Evolutionary conservation across 1,284 basidiomycete genomes (phyloP).

Genomic region (Pseudozyma pruni): DNA sequence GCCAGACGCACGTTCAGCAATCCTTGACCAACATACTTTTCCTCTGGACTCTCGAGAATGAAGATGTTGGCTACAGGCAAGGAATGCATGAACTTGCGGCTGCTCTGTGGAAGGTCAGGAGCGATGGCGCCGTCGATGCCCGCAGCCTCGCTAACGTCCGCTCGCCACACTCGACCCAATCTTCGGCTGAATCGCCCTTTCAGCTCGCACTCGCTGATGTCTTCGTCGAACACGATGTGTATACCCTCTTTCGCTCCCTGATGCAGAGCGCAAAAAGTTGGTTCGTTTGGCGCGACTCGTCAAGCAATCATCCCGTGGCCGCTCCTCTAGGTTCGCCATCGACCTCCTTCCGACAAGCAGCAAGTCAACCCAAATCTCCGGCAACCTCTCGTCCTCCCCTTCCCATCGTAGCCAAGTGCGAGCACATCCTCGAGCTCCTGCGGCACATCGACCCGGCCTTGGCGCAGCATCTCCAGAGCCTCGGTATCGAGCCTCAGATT

Average conservation of each 20-base stretch:
- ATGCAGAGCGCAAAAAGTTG: conserved; percentile 56
- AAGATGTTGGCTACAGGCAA: conserved; percentile 63
- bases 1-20: conserved; percentile 30
- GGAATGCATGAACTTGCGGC: conserved; percentile 68
- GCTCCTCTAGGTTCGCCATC: conserved; percentile 4
- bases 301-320: conserved; percentile 1
- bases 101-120: conserved; percentile 53
- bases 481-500: conserved; percentile 63
- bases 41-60: conserved; percentile 57
- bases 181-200: conserved; percentile 21
- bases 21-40: conserved; percentile 55
- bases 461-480: conserved; percentile 48
- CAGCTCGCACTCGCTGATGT: conserved; percentile 32
- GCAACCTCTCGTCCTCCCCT: conserved; percentile 2
- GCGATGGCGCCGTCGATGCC: conserved; percentile 20
- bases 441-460: conserved; percentile 49
- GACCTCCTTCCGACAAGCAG: conserved; percentile 1
- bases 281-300: conserved; percentile 52
- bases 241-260: conserved; percentile 50
- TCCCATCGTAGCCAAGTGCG: conserved; percentile 49
- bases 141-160: not conserved
- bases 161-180: not conserved
- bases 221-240: conserved; percentile 59
- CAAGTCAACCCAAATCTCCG: not conserved
- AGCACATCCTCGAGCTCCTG: conserved; percentile 41